phyloP scores from a whole-genome alignment of 139 green algal genomes.

The Chlamydomonas incerta region DNA sequence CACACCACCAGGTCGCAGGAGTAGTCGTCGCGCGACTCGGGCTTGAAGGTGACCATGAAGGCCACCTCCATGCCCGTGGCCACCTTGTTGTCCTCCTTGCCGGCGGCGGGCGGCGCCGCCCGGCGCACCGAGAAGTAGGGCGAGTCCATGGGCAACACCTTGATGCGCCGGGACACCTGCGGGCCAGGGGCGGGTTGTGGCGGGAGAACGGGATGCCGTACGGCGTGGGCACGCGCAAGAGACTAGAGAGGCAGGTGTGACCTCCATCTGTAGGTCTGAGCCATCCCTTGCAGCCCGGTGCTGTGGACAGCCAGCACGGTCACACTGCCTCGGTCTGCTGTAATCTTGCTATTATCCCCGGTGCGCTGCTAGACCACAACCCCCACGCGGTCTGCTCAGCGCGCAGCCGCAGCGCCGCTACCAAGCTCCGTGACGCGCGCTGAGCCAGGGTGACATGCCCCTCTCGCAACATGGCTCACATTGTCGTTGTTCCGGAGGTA shows the following conservation, averaged over 20 bases:
- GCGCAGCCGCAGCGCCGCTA: too few relatives aligned
- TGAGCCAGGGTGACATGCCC: too few relatives aligned
- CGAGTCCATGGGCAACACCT: slow-evolving; percentile 65
- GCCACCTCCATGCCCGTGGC: slow-evolving; percentile 84
- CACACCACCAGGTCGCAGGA: slow-evolving; percentile 74
- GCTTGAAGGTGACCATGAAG: slow-evolving; percentile 72
- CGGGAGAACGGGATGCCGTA: background rate
- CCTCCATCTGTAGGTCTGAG: too few relatives aligned
- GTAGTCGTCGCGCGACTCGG: slow-evolving; percentile 62
- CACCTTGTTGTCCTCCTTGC: slow-evolving; percentile 71
- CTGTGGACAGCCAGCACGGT: too few relatives aligned
- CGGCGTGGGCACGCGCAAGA: background rate
- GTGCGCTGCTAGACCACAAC: too few relatives aligned
- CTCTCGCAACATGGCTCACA: too few relatives aligned
- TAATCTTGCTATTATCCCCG: too few relatives aligned
- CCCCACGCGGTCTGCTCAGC: too few relatives aligned
- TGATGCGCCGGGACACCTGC: slow-evolving; percentile 76
- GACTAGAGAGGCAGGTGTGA: background rate
- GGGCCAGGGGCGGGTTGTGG: background rate
- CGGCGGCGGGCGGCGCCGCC: background rate
- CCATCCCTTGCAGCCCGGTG: too few relatives aligned
- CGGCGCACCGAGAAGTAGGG: slow-evolving; percentile 67
- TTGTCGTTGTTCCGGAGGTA: slow-evolving; percentile 86
- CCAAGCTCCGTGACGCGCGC: too few relatives aligned
- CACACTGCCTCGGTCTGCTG: too few relatives aligned